These are phyloP conservation scores for Dioscorea cayenensis DNA, from an alignment of 116 monocot species.

Conservation along the genomic window DNA sequence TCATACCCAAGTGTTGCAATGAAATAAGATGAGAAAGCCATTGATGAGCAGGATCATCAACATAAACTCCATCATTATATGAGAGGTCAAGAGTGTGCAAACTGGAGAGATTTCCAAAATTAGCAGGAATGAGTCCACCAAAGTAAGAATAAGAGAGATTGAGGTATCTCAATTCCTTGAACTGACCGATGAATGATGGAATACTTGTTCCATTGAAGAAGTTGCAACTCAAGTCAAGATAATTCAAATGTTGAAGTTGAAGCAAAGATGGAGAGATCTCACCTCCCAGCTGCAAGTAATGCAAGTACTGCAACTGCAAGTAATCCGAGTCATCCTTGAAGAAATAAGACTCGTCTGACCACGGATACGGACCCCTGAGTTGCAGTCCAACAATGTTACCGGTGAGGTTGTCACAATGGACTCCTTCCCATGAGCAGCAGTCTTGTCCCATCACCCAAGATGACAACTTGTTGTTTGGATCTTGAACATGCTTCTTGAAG, in stretches of 20 bases:
- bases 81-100: conserved; percentile 16
- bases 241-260: conserved; percentile 7
- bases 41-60: neutral
- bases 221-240: conserved; percentile 26
- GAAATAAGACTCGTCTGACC: no score
- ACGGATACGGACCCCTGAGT: neutral
- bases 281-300: conserved; percentile 5
- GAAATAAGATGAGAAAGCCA: conserved; percentile 23
- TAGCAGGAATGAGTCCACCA: conserved; percentile 16
- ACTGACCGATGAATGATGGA: conserved; percentile 21
- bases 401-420: conserved; percentile 11
- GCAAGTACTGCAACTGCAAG: no score
- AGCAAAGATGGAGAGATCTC: conserved; percentile 19
- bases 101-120: conserved; percentile 28
- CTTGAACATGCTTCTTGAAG: conserved; percentile 4
- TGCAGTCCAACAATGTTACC: conserved; percentile 16
- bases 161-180: conserved; percentile 17
- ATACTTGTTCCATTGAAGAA: conserved; percentile 10
- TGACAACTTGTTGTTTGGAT: conserved; percentile 7
- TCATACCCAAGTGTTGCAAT: conserved; percentile 13
- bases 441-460: conserved; percentile 17
- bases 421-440: conserved; percentile 19
- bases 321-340: no score
- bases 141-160: conserved; percentile 18
- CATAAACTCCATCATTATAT: no score